Conservation (phyloP, 257 asterid species). For the Cinchona pubescens region DNA sequence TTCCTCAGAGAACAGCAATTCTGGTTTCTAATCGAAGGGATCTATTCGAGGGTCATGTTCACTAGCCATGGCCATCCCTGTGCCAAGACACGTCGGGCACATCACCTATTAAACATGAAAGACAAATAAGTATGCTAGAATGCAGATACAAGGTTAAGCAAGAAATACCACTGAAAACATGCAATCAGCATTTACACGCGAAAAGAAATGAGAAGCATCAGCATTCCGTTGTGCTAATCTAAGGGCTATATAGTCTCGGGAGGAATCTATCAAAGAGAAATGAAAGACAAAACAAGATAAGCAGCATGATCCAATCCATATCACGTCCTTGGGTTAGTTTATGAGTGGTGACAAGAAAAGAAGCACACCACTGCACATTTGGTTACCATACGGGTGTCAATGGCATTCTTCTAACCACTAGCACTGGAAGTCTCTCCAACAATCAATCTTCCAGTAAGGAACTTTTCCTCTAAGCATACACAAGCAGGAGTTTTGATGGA, state of each 20-base stretch:
- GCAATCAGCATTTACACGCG: not conserved
- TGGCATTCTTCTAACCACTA: not conserved
- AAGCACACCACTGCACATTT: not conserved
- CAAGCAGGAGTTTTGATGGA: not conserved
- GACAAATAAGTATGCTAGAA: not conserved
- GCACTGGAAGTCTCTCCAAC: not conserved
- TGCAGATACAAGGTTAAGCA: not conserved
- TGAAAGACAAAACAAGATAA: not conserved
- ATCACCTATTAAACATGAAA: slow-evolving; percentile 49
- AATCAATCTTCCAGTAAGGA: not conserved
- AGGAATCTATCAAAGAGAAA: no score
- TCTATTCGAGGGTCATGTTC: slow-evolving; percentile 88
- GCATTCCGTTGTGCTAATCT: not conserved
- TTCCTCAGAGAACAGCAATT: not conserved
- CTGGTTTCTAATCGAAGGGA: slow-evolving; percentile 61
- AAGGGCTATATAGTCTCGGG: not conserved
- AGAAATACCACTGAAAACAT: not conserved
- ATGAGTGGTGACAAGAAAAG: not conserved
- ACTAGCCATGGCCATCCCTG: slow-evolving; percentile 96
- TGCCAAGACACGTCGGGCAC: slow-evolving; percentile 95
- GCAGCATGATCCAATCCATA: not conserved
- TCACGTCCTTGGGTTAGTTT: not conserved
- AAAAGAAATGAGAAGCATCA: not conserved
- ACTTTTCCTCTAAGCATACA: not conserved
- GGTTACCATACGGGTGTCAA: not conserved